Evolutionary conservation across 1,284 basidiomycete genomes (phyloP).

Genomic region (Microbotryum intermedium): DNA sequence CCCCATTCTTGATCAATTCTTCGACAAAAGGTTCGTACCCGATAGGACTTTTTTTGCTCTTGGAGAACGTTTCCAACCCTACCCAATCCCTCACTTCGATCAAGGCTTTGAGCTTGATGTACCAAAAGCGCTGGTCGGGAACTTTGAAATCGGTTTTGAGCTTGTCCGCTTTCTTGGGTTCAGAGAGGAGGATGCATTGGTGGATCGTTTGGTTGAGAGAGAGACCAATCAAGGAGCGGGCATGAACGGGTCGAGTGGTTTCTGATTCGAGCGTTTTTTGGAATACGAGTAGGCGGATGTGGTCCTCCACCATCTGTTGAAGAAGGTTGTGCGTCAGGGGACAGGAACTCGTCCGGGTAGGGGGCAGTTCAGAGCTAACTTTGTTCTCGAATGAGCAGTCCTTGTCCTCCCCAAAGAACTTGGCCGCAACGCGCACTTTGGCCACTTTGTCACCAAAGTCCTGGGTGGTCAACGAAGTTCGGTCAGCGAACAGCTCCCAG

Average conservation of each 20-base stretch:
- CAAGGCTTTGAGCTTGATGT: slow-evolving; percentile 74
- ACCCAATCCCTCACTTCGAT: slow-evolving; percentile 73
- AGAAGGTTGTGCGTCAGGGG: background rate
- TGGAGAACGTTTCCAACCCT: slow-evolving; percentile 69
- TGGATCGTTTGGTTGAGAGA: slow-evolving; percentile 77
- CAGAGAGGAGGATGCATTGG: slow-evolving; percentile 61
- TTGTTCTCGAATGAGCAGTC: slow-evolving; percentile 82
- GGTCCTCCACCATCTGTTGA: slow-evolving; percentile 82
- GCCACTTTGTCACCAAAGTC: slow-evolving; percentile 60
- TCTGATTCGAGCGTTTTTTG: slow-evolving; percentile 87
- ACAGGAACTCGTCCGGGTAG: slow-evolving; percentile 3
- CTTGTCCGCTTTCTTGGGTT: slow-evolving; percentile 77
- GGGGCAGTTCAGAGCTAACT: slow-evolving; percentile 44
- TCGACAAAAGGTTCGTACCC: slow-evolving; percentile 90
- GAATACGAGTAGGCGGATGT: slow-evolving; percentile 59
- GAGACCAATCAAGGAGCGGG: slow-evolving; percentile 56
- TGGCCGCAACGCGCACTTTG: slow-evolving; percentile 71
- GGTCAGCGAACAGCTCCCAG: background rate
- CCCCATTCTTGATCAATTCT: slow-evolving; percentile 61
- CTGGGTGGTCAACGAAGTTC: slow-evolving; percentile 41
- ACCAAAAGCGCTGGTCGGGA: slow-evolving; percentile 91
- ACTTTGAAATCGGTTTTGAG: slow-evolving; percentile 79
- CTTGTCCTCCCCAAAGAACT: slow-evolving; percentile 90
- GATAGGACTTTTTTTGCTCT: slow-evolving; percentile 80
- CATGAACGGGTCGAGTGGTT: slow-evolving; percentile 47